phyloP scores from a whole-genome alignment of 2,329 filamentous ascomycete genomes.

The Aureobasidium sp. region DNA sequence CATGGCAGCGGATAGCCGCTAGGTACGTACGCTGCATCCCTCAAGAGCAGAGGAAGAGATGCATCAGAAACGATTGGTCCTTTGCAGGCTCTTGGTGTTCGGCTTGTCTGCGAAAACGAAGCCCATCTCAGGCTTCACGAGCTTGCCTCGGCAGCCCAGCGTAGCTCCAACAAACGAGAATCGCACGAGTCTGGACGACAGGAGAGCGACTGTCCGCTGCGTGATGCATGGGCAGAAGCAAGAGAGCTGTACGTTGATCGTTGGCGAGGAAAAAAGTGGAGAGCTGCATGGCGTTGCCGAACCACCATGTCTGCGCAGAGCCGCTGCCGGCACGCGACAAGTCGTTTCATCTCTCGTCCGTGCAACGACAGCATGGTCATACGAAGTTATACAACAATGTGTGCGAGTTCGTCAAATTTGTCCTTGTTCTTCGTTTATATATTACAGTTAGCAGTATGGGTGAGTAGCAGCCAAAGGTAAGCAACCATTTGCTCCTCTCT shows the following conservation, averaged over 20 bases:
- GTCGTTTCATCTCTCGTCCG: background rate
- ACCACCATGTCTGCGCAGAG: background rate
- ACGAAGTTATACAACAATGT: background rate
- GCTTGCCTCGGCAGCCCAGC: background rate
- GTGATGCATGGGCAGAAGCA: background rate
- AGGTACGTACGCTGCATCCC: background rate
- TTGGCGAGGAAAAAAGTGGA: slow-evolving; percentile 4
- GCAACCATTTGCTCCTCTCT: background rate
- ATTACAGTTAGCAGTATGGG: background rate
- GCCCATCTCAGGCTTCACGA: background rate
- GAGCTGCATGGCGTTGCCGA: slow-evolving; percentile 2
- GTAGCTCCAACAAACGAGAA: background rate
- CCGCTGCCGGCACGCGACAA: background rate
- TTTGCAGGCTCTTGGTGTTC: background rate
- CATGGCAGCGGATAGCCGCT: background rate
- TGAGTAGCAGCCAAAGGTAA: background rate
- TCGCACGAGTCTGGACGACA: background rate
- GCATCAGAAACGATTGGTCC: background rate
- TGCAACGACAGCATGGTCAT: background rate
- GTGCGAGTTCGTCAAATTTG: background rate
- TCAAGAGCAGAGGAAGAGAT: background rate
- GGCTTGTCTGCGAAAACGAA: background rate
- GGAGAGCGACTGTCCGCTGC: background rate
- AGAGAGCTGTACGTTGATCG: background rate
- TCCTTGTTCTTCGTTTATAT: background rate